These are phyloP conservation scores for Aspergillus sp. DNA, from an alignment of 2,329 filamentous ascomycete species.

Conservation along the genomic window DNA sequence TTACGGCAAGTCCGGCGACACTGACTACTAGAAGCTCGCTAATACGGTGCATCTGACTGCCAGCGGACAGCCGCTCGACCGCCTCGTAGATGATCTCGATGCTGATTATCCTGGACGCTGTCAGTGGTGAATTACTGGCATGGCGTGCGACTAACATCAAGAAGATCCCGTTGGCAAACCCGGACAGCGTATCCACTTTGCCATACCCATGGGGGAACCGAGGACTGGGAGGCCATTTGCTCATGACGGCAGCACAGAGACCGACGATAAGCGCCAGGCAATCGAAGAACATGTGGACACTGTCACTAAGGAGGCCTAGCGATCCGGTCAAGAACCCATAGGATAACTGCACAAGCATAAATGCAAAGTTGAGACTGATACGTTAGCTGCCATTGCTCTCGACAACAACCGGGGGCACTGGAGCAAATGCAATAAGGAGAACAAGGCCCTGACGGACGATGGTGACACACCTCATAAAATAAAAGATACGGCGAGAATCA, in stretches of 20 bases:
- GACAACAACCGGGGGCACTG: not conserved
- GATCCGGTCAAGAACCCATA: slow-evolving; percentile 93
- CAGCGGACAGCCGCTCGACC: slow-evolving; percentile 74
- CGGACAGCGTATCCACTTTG: slow-evolving; percentile 91
- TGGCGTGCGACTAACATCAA: slow-evolving; percentile 55
- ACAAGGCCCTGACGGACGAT: no score
- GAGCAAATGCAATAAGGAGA: not conserved
- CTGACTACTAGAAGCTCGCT: slow-evolving; percentile 85
- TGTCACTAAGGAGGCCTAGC: slow-evolving; percentile 88
- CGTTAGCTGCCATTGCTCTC: slow-evolving; percentile 10
- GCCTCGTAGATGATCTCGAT: slow-evolving; percentile 95
- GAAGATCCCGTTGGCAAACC: slow-evolving; percentile 93
- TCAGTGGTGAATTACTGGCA: slow-evolving; percentile 7
- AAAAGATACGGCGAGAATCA: slow-evolving; percentile 90
- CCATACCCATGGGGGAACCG: slow-evolving; percentile 91
- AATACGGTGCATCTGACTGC: slow-evolving; percentile 72
- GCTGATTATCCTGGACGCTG: slow-evolving; percentile 64
- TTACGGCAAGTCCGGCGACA: slow-evolving; percentile 74
- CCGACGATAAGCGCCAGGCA: slow-evolving; percentile 87
- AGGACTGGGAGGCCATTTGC: slow-evolving; percentile 87
- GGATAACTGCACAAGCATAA: slow-evolving; percentile 90
- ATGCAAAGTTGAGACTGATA: slow-evolving; percentile 74
- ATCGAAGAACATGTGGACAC: slow-evolving; percentile 99
- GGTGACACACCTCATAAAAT: slow-evolving; percentile 79
- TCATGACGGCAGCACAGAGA: slow-evolving; percentile 83